These are phyloP conservation scores for Arabidopsis suecica DNA, from an alignment of 345 rosid species.

Conservation along the genomic window DNA sequence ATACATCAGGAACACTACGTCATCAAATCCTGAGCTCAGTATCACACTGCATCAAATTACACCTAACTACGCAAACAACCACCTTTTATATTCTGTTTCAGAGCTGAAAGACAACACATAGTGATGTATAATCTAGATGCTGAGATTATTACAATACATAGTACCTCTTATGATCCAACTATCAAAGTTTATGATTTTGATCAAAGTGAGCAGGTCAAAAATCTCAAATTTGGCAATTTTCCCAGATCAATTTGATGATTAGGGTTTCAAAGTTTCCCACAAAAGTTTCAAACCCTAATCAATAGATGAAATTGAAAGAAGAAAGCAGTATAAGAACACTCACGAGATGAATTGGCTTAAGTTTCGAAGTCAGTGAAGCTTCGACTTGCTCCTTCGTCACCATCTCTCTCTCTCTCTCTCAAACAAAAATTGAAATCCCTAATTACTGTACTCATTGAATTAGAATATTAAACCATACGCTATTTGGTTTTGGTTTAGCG, in stretches of 20 bases:
- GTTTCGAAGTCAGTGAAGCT: constrained; percentile 70
- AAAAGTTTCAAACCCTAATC: not conserved
- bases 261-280: not conserved
- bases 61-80: constrained; percentile 18
- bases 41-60: not conserved
- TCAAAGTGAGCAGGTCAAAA: not conserved
- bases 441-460: constrained; percentile 11
- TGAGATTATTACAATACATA: not conserved
- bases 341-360: constrained; percentile 80
- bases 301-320: constrained; percentile 25
- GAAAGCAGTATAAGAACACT: constrained; percentile 27
- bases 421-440: constrained; percentile 20
- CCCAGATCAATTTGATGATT: not conserved
- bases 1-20: not conserved
- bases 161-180: not conserved
- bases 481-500: not conserved
- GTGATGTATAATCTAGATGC: not conserved
- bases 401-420: constrained; percentile 47
- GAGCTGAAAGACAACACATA: not conserved
- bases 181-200: not conserved
- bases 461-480: not conserved
- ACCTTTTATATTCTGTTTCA: not conserved
- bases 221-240: not conserved
- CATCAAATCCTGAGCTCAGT: not conserved
- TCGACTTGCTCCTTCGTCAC: constrained; percentile 87